Evolutionary conservation across 225 moss, liverwort and hornwort species (phyloP), one percentile per base, ranked within the genome.

Genomic region (Straminergon stramineum): DNA sequence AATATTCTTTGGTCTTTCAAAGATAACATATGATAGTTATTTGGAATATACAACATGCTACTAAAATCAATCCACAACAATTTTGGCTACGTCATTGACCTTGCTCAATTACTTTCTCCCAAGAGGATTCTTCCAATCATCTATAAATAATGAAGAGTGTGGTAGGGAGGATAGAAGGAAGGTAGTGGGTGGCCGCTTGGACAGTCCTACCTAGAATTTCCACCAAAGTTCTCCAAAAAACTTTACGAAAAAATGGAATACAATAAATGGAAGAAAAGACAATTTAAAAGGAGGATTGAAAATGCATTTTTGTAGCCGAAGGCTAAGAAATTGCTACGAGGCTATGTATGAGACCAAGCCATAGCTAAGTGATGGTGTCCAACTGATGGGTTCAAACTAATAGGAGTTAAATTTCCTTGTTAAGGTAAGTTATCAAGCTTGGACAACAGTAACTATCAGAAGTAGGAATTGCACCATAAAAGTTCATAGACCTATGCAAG

Each of bases 311-410:
- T 17, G 0, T 30, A 67, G 10, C 67, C 18, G 19, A 9, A 48
- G 48, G 48, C 19, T 10, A 2, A 35, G 16, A 66, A 34, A 66
- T 66, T 66, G 10, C 18, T 17, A 18, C 18, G 34, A 66, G 34
- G 10, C 34, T 34, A 10, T 66, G 5, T 4, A 66, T 34, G 32
- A 66, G 17, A 34, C 66, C 34, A 66, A 66, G 66, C 34, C 17
- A 5, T 65, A 17, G 17, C 66, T n/a, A 22, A 68, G 37, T 68
- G 7, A 0, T 2, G 0, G 3, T 66, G 6, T 35, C 3, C 0
- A 1, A 5, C 4, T n/a, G n/a, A 12, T 1, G 0, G 0, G 12
- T 21, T 68, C 6, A 68, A 37, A 11, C 6, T 37, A 35, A 10
- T 66, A 37, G 19, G 11, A 20, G 11, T 37, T 68, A 66, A 1